phyloP scores from a whole-genome alignment of 2,329 filamentous ascomycete genomes.

The Pezicula neosporulosa region DNA sequence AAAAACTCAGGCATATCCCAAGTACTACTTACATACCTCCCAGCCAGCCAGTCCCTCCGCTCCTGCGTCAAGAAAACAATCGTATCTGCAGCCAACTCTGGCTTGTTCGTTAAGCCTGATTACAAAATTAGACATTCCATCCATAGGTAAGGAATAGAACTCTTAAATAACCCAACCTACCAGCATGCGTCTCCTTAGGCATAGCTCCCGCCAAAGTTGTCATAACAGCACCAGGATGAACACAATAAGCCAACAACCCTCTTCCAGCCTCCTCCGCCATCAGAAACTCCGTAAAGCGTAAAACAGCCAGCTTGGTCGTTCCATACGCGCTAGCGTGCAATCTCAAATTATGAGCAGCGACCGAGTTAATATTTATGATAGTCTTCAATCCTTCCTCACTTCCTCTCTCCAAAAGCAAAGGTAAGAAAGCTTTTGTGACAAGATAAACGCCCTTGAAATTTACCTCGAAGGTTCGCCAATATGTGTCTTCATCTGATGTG shows the following conservation, averaged over 20 bases:
- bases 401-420: not conserved
- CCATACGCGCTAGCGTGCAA: slow-evolving; percentile 38
- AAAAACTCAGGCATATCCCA: slow-evolving; percentile 44
- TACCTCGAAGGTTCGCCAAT: slow-evolving; percentile 38
- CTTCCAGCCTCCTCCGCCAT: slow-evolving; percentile 37
- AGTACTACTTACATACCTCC: slow-evolving; percentile 34
- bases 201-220: slow-evolving; percentile 30
- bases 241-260: slow-evolving; percentile 32
- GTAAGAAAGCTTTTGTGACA: slow-evolving; percentile 37
- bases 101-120: slow-evolving; percentile 30
- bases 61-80: slow-evolving; percentile 36
- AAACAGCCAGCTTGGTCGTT: slow-evolving; percentile 42
- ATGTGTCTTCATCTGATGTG: slow-evolving; percentile 22
- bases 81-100: slow-evolving; percentile 35
- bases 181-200: slow-evolving; percentile 19
- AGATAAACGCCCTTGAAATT: slow-evolving; percentile 44
- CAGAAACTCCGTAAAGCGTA: slow-evolving; percentile 43
- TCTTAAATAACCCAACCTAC: slow-evolving; percentile 8
- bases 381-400: slow-evolving; percentile 27
- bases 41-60: slow-evolving; percentile 38
- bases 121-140: slow-evolving; percentile 8
- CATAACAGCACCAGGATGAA: slow-evolving; percentile 33
- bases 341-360: slow-evolving; percentile 33
- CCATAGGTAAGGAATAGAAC: slow-evolving; percentile 23
- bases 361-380: slow-evolving; percentile 42